Percentiles rank a stretch among this genome's conserved stretches.
These are phyloP conservation scores for Aspergillus panamensis DNA, from an alignment of 495 filamentous ascomycete genomes.

Conservation along the genomic window DNA sequence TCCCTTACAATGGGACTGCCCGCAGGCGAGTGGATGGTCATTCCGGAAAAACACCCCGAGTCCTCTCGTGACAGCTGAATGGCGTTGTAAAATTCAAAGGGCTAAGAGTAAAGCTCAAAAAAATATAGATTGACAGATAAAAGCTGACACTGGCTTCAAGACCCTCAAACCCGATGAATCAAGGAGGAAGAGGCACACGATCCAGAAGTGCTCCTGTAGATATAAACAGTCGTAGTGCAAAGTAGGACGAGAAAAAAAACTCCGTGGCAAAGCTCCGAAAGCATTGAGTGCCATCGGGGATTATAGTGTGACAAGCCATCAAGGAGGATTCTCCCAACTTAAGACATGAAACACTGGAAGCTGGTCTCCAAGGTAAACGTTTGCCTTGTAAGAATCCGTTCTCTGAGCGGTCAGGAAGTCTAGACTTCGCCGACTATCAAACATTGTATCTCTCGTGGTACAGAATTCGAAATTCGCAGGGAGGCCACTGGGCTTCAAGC, in stretches of 20 bases:
- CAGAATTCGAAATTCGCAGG: background rate
- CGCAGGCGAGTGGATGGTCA: slow-evolving; percentile 1
- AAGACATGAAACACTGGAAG: background rate
- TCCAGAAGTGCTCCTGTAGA: background rate
- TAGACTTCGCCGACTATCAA: background rate
- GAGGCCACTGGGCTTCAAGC: background rate
- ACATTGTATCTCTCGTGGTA: background rate
- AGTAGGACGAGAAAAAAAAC: slow-evolving; percentile 1
- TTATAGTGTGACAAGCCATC: background rate
- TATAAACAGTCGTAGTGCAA: background rate
- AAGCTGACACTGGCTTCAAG: too few relatives aligned
- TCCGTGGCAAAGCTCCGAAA: slow-evolving; percentile 9
- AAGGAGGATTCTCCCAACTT: background rate
- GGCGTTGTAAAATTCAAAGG: too few relatives aligned
- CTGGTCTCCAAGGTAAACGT: background rate
- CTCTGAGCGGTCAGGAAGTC: background rate
- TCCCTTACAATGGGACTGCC: background rate
- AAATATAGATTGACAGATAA: too few relatives aligned
- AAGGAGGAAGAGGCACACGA: too few relatives aligned
- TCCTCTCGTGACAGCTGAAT: background rate
- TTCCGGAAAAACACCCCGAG: background rate
- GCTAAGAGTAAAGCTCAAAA: too few relatives aligned
- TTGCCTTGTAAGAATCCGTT: background rate
- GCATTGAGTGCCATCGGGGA: background rate
- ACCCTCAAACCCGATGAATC: too few relatives aligned